These are phyloP conservation scores for Verticillium klebahnii DNA, from an alignment of 2,329 filamentous ascomycete species.

Conservation along the genomic window DNA sequence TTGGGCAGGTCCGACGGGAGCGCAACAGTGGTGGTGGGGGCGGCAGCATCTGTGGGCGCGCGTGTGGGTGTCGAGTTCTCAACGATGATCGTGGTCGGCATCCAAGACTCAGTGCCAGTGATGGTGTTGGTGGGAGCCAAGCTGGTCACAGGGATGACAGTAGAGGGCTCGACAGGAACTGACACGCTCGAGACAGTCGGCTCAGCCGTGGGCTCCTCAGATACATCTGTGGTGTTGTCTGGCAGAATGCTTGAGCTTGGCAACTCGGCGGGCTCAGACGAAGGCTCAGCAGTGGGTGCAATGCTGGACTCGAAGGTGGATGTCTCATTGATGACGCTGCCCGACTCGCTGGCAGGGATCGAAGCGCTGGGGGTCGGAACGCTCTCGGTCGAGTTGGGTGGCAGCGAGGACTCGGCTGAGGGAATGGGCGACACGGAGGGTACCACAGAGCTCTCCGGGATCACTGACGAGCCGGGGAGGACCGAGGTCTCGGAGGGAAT, in stretches of 20 bases:
- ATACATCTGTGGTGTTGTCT: constrained; percentile 2
- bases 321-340: constrained; percentile 7
- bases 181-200: constrained; percentile 4
- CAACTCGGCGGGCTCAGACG: not conserved
- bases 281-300: not conserved
- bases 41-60: constrained; percentile 30
- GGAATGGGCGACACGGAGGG: not conserved
- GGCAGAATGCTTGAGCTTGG: not conserved
- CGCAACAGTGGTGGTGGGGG: constrained; percentile 41
- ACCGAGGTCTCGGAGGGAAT: not conserved
- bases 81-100: constrained; percentile 59
- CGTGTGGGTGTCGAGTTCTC: constrained; percentile 38
- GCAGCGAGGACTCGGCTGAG: not conserved
- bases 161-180: not conserved
- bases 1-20: constrained; percentile 67
- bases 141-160: constrained; percentile 28
- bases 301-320: not conserved
- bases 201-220: constrained; percentile 5
- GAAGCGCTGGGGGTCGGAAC: constrained; percentile 4
- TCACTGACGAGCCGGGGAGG: not conserved
- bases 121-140: constrained; percentile 37
- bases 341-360: constrained; percentile 1
- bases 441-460: not conserved
- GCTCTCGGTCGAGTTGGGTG: not conserved
- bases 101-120: constrained; percentile 38